Conservation (phyloP, 495 filamentous ascomycete genomes). For the Endocarpon pusillum region DNA sequence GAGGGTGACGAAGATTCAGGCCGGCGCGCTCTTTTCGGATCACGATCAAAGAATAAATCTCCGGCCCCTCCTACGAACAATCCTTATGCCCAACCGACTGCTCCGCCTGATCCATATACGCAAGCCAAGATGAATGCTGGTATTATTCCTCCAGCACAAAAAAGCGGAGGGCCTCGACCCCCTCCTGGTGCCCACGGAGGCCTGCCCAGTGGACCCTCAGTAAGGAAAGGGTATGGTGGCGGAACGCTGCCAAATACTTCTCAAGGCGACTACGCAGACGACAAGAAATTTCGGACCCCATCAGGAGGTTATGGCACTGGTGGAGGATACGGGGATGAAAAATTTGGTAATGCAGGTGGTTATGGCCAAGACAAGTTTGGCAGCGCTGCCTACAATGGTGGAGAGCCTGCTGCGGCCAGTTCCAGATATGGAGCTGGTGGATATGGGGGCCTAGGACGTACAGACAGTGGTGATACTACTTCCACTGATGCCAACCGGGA, state of each 20-base stretch:
- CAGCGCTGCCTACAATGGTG: constrained; percentile 15
- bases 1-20: constrained; percentile 39
- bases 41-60: constrained; percentile 40
- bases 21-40: constrained; percentile 42
- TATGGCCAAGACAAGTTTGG: constrained; percentile 51
- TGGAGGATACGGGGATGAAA: constrained; percentile 39
- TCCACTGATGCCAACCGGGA: constrained; percentile 37
- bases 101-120: constrained; percentile 43
- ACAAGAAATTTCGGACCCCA: constrained; percentile 22
- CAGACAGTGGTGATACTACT: constrained; percentile 34
- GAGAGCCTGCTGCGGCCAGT: constrained; percentile 9
- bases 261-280: constrained; percentile 26
- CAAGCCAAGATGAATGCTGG: constrained; percentile 35
- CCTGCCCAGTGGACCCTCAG: constrained; percentile 20
- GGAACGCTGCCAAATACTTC: constrained; percentile 17
- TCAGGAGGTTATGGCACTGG: neutral
- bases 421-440: constrained; percentile 44
- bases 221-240: too few relatives aligned
- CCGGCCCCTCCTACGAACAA: constrained; percentile 36
- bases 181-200: constrained; percentile 11
- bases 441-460: constrained; percentile 51
- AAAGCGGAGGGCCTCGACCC: constrained; percentile 18
- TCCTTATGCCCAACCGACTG: constrained; percentile 50
- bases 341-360: constrained; percentile 42
- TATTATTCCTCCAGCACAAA: constrained; percentile 22